A percentile compares a stretch with the other conserved stretches of the same genome.
phyloP scores from a whole-genome alignment of 129 eudicot genomes.

The Arctium minus region DNA sequence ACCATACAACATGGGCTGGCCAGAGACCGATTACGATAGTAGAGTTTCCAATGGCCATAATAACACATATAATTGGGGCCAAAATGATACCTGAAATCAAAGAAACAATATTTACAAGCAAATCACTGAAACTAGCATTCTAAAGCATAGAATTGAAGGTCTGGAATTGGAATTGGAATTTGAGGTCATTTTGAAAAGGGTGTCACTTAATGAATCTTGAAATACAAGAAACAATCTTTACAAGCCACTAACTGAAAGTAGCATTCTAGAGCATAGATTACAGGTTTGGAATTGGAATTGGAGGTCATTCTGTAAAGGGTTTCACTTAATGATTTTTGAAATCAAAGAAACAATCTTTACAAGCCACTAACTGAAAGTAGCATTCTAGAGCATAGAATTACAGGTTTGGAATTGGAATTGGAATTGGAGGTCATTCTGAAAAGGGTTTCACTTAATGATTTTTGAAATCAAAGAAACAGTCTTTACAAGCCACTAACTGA shows the following conservation, averaged over 20 bases:
- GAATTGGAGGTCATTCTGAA: background rate
- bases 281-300: background rate
- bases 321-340: constrained; percentile 18
- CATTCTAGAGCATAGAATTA: background rate
- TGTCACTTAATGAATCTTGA: constrained; percentile 16
- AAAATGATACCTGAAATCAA: constrained; percentile 55
- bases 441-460: constrained; percentile 1
- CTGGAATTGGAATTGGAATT: background rate
- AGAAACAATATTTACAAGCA: background rate
- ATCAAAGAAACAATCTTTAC: constrained; percentile 8
- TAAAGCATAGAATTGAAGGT: background rate
- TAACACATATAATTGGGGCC: constrained; percentile 67
- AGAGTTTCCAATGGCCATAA: constrained; percentile 64
- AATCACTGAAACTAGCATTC: background rate
- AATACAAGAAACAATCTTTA: constrained; percentile 10
- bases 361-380: background rate
- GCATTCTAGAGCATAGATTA: background rate
- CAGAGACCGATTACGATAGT: constrained; percentile 72
- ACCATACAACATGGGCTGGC: constrained; percentile 66
- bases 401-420: background rate
- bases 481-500: background rate
- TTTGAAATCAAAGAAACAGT: constrained; percentile 25
- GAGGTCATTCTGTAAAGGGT: background rate
- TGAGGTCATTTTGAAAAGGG: background rate
- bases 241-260: background rate